These are phyloP conservation scores for Colletotrichum higginsianum DNA, from an alignment of 2,329 filamentous ascomycete genomes.

Conservation along the genomic window DNA sequence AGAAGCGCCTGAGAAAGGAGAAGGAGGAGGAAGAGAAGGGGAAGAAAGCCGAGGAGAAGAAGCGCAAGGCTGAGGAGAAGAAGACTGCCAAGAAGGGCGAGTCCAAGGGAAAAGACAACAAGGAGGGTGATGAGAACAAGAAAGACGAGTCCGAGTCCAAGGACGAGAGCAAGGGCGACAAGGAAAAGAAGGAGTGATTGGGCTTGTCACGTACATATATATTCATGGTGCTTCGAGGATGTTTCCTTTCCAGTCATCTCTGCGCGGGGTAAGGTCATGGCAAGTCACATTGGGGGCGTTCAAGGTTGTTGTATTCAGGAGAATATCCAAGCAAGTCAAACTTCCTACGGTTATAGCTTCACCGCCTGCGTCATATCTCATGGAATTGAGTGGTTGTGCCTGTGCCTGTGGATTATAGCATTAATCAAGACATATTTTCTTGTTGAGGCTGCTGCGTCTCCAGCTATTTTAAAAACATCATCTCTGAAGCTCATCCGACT, in stretches of 20 bases:
- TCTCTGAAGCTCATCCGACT: too few relatives aligned
- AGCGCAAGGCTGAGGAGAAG: slow-evolving; percentile 49
- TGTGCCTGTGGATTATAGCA: too few relatives aligned
- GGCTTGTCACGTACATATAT: background rate
- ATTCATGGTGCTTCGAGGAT: background rate
- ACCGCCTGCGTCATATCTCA: too few relatives aligned
- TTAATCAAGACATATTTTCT: too few relatives aligned
- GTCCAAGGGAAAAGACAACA: slow-evolving; percentile 40
- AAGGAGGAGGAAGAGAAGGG: slow-evolving; percentile 58
- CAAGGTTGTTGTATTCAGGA: background rate
- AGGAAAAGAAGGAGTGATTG: slow-evolving; percentile 34
- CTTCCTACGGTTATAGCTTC: background rate
- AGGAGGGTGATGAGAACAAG: background rate
- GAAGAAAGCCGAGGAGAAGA: slow-evolving; percentile 52
- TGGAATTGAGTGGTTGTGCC: too few relatives aligned
- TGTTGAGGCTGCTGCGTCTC: too few relatives aligned
- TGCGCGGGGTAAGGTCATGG: background rate
- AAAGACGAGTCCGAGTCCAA: background rate
- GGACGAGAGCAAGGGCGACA: slow-evolving; percentile 17
- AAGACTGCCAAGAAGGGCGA: slow-evolving; percentile 46
- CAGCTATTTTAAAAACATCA: too few relatives aligned
- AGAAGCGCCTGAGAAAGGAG: slow-evolving; percentile 53
- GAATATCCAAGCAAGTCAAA: background rate
- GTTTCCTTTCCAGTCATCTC: slow-evolving; percentile 5
- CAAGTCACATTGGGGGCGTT: slow-evolving; percentile 21